phyloP scores from a whole-genome alignment of 2,329 filamentous ascomycete species.

The Purpureocillium takamizusanense region DNA sequence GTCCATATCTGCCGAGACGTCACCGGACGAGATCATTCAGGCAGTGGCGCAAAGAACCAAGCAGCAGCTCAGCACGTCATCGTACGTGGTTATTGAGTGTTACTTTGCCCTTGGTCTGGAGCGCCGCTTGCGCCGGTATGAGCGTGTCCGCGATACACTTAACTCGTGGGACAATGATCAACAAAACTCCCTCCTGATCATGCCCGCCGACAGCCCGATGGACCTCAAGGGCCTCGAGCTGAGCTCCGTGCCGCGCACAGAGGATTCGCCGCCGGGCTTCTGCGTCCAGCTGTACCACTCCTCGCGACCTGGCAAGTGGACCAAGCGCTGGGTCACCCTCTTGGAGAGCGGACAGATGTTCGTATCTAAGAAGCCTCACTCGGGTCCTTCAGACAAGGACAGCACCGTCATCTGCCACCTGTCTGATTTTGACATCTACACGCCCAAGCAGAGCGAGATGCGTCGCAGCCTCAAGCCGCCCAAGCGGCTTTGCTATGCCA shows the following conservation, averaged over 20 bases:
- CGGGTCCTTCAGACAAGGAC: constrained; percentile 55
- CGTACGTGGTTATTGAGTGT: constrained; percentile 67
- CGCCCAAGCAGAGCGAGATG: constrained; percentile 58
- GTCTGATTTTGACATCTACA: constrained; percentile 89
- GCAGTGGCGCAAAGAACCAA: constrained; percentile 55
- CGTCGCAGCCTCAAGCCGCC: constrained; percentile 70
- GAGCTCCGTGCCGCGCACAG: constrained; percentile 47
- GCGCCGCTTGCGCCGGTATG: constrained; percentile 74
- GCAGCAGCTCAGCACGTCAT: constrained; percentile 53
- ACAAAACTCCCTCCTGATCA: constrained; percentile 65
- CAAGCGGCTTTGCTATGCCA: constrained; percentile 74
- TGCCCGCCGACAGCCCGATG: constrained; percentile 47
- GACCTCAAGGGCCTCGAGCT: constrained; percentile 55
- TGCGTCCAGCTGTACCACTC: constrained; percentile 72
- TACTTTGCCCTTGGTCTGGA: constrained; percentile 71
- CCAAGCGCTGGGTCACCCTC: constrained; percentile 72
- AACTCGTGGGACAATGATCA: constrained; percentile 85
- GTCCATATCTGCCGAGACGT: constrained; percentile 67
- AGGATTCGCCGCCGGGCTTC: constrained; percentile 55
- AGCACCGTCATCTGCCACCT: constrained; percentile 67
- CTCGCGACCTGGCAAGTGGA: constrained; percentile 77
- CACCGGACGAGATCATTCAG: constrained; percentile 61
- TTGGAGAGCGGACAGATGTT: constrained; percentile 63
- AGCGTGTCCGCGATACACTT: constrained; percentile 77
- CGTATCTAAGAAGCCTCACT: constrained; percentile 60